A percentile compares a stretch with the other conserved stretches of the same genome.
Evolutionary conservation across 169 alveolate species (phyloP).

Genomic region (Cryptosporidium sp.): DNA sequence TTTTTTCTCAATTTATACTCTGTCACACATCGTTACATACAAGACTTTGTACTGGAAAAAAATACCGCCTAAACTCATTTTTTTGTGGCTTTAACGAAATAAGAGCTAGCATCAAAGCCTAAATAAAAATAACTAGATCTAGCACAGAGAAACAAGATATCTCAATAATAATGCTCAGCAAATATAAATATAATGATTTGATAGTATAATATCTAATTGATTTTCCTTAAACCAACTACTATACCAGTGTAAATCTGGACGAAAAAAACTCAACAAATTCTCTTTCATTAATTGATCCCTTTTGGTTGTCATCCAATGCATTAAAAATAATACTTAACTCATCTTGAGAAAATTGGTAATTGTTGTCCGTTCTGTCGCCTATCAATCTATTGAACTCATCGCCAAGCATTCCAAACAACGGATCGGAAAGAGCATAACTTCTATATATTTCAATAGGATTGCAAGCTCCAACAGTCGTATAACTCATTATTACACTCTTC

Average conservation of each 20-base stretch:
- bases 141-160: not conserved
- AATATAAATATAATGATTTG: not conserved
- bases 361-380: slow-evolving; percentile 88
- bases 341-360: slow-evolving; percentile 86
- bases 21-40: not conserved
- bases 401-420: slow-evolving; percentile 89
- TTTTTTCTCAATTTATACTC: not conserved
- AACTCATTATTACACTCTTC: slow-evolving; percentile 35
- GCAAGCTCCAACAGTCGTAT: slow-evolving; percentile 43
- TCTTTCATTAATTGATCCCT: slow-evolving; percentile 89
- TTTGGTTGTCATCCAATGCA: slow-evolving; percentile 91
- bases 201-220: not conserved
- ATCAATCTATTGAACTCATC: slow-evolving; percentile 90
- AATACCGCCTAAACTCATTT: slow-evolving; percentile 3
- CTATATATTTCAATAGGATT: slow-evolving; percentile 83
- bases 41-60: slow-evolving; percentile 27
- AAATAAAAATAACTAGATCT: not conserved
- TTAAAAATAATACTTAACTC: slow-evolving; percentile 88
- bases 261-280: slow-evolving; percentile 81
- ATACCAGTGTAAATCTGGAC: slow-evolving; percentile 41
- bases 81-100: too few species aligned
- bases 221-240: not conserved
- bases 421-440: slow-evolving; percentile 89
- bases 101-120: too few species aligned
- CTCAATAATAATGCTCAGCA: not conserved